Evolutionary conservation across 208 protist species (phyloP), one percentile per base, ranked within the genome.

Genomic region (Acanthamoeba culbertsoni): DNA sequence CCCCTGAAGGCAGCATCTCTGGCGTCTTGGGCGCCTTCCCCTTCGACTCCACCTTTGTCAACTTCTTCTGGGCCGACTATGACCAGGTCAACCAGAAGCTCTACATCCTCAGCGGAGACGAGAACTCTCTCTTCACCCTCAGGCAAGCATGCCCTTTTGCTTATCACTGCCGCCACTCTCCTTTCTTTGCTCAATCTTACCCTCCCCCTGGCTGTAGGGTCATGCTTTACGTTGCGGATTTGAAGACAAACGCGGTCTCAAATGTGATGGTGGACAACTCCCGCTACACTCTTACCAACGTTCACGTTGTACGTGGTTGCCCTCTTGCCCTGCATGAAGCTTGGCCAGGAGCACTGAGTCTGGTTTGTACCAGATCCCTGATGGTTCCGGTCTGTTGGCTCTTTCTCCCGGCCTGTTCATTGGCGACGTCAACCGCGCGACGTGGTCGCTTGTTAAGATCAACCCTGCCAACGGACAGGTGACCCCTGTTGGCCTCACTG

Each of bases 31-130:
- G 18, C 65, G n/a, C n/a, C 18, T 77, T 77, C 65, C 65, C 65
- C n/a, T 40, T 77, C 65, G 65, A 77, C n/a, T n/a, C n/a, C n/a
- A n/a, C n/a, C n/a, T n/a, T n/a, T n/a, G n/a, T n/a, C n/a, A n/a
- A n/a, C n/a, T 77, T 77, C 65, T 77, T 77, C 65, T 77, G 65
- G 65, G 65, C 65, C n/a, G 65, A 77, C n/a, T 77, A 43, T 28
- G 65, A 77, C n/a, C n/a, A 14, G 18, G n/a, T 43, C 31, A 14
- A n/a, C 65, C n/a, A 77, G 65, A 77, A 28, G 35, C 65, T 77
- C 16, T 77, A 77, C 65, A 40, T 77, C 65, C 35, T 77, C 18
- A 43, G 31, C 35, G 65, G 65, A 31, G 65, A 77, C 35, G 65
- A 77, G 65, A 77, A 77, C 35, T 77, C 65, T 20, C 65, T 77